These are phyloP conservation scores for Sinapis alba DNA, from an alignment of 441 rosid species.

Conservation along the genomic window DNA sequence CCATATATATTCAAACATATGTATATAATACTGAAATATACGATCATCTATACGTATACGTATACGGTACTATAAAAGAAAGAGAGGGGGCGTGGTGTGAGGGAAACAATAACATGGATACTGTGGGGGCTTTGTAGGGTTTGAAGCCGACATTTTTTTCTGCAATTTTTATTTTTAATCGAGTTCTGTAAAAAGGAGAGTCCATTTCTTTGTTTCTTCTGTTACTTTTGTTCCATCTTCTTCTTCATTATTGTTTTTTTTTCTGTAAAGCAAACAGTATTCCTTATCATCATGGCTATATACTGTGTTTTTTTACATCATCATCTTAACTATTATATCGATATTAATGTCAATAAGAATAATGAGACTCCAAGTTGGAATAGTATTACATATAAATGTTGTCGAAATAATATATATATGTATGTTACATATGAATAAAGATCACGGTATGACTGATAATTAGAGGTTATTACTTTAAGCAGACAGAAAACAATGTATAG, in stretches of 20 bases:
- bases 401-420: neutral
- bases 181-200: constrained; percentile 36
- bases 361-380: constrained; percentile 22
- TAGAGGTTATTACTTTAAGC: constrained; percentile 16
- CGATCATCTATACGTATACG: constrained; percentile 11
- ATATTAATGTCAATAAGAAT: constrained; percentile 2
- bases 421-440: neutral
- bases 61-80: constrained; percentile 15
- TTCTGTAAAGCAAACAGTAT: constrained; percentile 19
- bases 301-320: no score
- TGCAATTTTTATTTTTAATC: constrained; percentile 24
- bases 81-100: constrained; percentile 59
- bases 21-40: neutral
- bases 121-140: constrained; percentile 64
- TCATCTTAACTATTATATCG: constrained; percentile 27
- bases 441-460: neutral
- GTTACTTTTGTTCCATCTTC: constrained; percentile 24
- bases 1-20: neutral
- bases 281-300: no score
- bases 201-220: constrained; percentile 38
- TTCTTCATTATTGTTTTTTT: constrained; percentile 17
- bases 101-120: constrained; percentile 64
- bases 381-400: neutral
- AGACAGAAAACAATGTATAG: constrained; percentile 14
- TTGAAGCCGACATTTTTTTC: constrained; percentile 58